Evolutionary conservation across 2,329 filamentous ascomycete species (phyloP), one percentile per base, ranked within the genome.

Genomic region (Hypoxylon sp.): DNA sequence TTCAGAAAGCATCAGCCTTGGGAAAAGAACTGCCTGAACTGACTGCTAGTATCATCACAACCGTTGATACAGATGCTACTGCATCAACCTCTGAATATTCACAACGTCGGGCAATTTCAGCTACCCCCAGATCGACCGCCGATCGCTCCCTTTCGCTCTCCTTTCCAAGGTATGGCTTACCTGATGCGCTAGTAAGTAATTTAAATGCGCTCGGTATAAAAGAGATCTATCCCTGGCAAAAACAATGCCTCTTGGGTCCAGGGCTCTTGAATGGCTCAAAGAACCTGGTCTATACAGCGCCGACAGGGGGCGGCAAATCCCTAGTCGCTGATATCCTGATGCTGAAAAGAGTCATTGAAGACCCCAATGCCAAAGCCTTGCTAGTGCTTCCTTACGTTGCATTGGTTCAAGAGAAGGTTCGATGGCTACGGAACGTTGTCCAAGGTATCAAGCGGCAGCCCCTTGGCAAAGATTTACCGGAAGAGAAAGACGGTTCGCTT

Each of bases 221-320:
- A 40, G 85, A 84, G 68, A 93, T 93, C 63, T 93, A 93, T 71
- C 89, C 90, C 1, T 94, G 91, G 91, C 91, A 93, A 77, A 90
- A 90, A 52, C 87, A 89, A 61, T 94, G 91, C 72, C 81, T 94
- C 6, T 81, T 90, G 55, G 87, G 88, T 0, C 87, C 86, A 2
- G 89, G 90, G 0, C 81, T 93, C 16, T 80, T 94, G 11, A 76
- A 80, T 4, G 91, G 91, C 14, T 81, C 86, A 52, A 87, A 83
- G 67, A 93, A 92, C 70, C 81, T 94, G 8, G 89, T 93, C n/a
- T 94, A 93, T 74, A 91, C 89, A 44, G 91, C 91, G 6, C 91
- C 91, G 0, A 93, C 91, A 0, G 91, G 91, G 3, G 91, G 91
- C 40, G 91, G 91, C 14, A 93, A 93, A 78, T 93, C 90, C 6